Conservation (phyloP, 129 eudicot species). For the Flaveria linearis region DNA sequence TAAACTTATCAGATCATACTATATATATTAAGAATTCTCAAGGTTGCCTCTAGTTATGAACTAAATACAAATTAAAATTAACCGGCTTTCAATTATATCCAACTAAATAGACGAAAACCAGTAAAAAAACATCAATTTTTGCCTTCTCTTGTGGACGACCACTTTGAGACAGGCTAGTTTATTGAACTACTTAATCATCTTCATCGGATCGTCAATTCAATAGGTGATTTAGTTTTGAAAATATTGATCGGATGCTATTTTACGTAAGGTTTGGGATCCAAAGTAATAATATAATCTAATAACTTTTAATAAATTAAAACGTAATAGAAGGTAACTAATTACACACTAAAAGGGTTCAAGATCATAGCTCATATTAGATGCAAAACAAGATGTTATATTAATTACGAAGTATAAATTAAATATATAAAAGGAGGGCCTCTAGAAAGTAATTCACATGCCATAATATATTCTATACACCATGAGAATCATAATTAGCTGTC, state of each 20-base stretch:
- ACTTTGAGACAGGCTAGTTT: no score
- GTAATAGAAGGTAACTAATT: neutral
- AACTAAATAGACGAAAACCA: neutral
- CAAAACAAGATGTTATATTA: neutral
- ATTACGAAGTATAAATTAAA: neutral
- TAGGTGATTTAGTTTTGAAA: neutral
- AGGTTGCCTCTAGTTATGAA: neutral
- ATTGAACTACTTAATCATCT: no score
- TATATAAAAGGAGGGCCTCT: neutral
- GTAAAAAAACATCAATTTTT: neutral
- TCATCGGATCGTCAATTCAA: neutral
- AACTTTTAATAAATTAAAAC: neutral
- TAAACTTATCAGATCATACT: neutral
- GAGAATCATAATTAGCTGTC: constrained; percentile 25
- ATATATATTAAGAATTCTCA: neutral
- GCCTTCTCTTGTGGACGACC: no score
- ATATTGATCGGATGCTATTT: neutral
- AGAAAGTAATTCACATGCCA: constrained; percentile 13
- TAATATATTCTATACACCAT: constrained; percentile 7
- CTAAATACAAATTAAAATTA: neutral
- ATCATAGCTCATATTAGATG: neutral
- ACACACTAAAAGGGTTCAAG: neutral
- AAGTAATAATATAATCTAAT: neutral
- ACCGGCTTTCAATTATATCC: neutral
- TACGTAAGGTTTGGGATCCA: neutral